A percentile compares a stretch with the other conserved stretches of the same genome.
phyloP scores from a whole-genome alignment of 495 filamentous ascomycete species.

The Penicillium coffeae region DNA sequence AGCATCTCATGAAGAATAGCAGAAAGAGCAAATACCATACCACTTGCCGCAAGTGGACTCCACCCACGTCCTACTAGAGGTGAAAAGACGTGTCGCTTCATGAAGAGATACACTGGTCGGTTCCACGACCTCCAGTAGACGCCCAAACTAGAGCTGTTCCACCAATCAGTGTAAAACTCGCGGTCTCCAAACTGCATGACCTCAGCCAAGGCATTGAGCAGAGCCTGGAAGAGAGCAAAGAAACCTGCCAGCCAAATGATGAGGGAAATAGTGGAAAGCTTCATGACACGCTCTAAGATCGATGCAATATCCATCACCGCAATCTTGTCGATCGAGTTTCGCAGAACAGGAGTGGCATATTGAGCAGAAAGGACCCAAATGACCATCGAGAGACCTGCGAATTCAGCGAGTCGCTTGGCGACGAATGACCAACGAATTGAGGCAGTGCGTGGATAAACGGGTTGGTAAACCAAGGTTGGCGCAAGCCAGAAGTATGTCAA shows the following conservation, averaged over 20 bases:
- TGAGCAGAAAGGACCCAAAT: conserved; percentile 93
- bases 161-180: conserved; percentile 96
- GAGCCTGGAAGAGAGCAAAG: conserved; percentile 89
- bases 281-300: conserved; percentile 87
- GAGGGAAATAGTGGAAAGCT: conserved; percentile 87
- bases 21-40: conserved; percentile 79
- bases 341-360: conserved; percentile 84
- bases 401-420: conserved; percentile 72
- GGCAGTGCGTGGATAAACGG: conserved; percentile 80
- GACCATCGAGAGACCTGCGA: conserved; percentile 68
- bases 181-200: conserved; percentile 86
- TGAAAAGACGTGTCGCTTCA: conserved; percentile 87
- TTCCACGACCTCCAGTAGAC: conserved; percentile 97
- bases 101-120: conserved; percentile 92
- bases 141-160: conserved; percentile 84
- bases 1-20: conserved; percentile 87
- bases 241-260: conserved; percentile 97
- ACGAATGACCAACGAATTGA: conserved; percentile 84
- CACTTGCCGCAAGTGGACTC: conserved; percentile 60
- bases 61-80: conserved; percentile 81
- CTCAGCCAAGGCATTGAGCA: conserved; percentile 87
- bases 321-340: conserved; percentile 84
- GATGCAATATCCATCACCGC: conserved; percentile 72
- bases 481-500: conserved; percentile 96
- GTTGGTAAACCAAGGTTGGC: conserved; percentile 93